A percentile compares a stretch with the other conserved stretches of the same genome.
Conservation (phyloP, 306 rosid species). For the Trichosanthes truncata region DNA sequence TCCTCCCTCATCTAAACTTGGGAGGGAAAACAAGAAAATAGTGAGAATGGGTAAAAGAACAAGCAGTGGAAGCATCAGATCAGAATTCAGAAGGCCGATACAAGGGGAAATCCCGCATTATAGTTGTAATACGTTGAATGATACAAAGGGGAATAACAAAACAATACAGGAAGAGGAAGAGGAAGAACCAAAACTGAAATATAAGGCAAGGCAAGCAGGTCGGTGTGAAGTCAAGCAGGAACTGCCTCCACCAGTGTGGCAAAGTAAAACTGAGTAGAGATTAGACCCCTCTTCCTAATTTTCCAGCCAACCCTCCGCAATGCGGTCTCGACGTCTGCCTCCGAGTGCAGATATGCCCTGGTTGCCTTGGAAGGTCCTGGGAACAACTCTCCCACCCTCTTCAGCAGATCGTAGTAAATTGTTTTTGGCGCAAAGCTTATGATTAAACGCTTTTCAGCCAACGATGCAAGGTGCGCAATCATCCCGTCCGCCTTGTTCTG, state of each 20-base stretch:
- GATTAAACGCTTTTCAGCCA: conserved; percentile 68
- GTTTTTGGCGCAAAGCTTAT: conserved; percentile 95
- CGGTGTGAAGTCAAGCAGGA: conserved; percentile 28
- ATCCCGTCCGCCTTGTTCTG: conserved; percentile 85
- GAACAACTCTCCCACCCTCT: conserved; percentile 92
- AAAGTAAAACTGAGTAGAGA: conserved; percentile 82
- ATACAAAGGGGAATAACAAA: too few species aligned
- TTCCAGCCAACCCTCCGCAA: conserved; percentile 76
- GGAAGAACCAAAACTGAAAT: not conserved
- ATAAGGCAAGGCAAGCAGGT: not conserved
- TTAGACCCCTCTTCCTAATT: conserved; percentile 66
- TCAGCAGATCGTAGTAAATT: conserved; percentile 58
- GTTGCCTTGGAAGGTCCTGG: conserved; percentile 98
- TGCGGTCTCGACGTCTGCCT: conserved; percentile 82
- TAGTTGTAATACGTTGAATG: too few species aligned
- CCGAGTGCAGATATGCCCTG: conserved; percentile 84
- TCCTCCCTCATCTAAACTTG: too few species aligned
- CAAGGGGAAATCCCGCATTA: too few species aligned
- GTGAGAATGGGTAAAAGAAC: too few species aligned
- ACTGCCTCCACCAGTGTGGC: conserved; percentile 87
- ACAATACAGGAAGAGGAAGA: too few species aligned
- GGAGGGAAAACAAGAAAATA: too few species aligned
- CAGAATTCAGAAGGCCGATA: too few species aligned
- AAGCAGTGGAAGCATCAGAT: too few species aligned
- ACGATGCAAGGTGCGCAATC: conserved; percentile 81